phyloP scores from a whole-genome alignment of 139 green algal genomes.

The Parachlorella kessleri region DNA sequence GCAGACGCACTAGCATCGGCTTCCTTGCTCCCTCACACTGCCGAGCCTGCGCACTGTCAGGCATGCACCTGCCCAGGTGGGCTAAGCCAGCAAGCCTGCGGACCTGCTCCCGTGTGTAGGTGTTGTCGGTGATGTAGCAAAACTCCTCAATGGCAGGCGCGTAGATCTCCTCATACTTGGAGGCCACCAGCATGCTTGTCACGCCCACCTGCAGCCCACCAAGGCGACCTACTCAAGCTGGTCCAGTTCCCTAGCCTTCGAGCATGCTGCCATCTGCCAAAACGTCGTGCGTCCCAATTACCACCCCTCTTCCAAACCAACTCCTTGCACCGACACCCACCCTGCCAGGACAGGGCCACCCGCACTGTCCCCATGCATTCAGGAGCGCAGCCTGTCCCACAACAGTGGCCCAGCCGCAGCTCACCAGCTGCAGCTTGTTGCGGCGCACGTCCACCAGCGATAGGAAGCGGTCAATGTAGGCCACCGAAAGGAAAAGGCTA shows the following conservation, averaged over 20 bases:
- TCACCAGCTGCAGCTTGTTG: constrained; percentile 67
- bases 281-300: no score
- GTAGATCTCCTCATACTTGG: constrained; percentile 99
- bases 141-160: constrained; percentile 83
- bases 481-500: constrained; percentile 90
- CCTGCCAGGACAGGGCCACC: no score
- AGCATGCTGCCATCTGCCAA: no score
- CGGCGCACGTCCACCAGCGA: constrained; percentile 52
- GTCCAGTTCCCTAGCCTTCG: no score
- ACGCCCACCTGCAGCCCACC: constrained; percentile 68
- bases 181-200: constrained; percentile 91
- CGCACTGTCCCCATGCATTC: no score
- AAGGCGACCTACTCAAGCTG: neutral
- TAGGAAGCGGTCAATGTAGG: constrained; percentile 92
- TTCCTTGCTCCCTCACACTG: no score
- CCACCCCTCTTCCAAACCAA: no score
- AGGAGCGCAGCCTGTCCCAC: no score
- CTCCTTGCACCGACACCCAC: no score
- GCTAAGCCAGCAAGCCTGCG: neutral
- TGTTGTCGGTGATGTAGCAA: constrained; percentile 98
- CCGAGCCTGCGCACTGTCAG: no score
- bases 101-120: constrained; percentile 89
- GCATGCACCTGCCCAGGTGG: no score
- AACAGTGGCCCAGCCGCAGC: no score
- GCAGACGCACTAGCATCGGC: neutral